Base-by-base conservation (phyloP, 805 yeast species). In the Priceomyces castillae region DNA sequence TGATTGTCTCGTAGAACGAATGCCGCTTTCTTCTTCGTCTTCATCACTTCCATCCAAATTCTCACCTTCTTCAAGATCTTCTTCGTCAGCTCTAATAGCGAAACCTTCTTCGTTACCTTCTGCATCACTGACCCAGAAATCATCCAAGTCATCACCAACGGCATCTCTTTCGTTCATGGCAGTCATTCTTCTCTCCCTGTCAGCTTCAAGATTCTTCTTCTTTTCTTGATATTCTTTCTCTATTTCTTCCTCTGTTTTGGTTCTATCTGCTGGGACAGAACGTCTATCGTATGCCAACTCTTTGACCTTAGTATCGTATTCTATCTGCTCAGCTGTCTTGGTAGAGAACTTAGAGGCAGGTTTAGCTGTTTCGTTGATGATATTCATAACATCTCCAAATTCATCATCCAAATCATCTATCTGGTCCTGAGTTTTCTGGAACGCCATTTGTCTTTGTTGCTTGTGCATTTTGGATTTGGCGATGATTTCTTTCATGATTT, bases 401-500 rank as follows among this genome's bases (percentile, higher is more conserved):
- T 81, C 81, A 20, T 84, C 89, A 62, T 86, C 92, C 50, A 86
- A 71, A 49, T 81, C 86, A 54, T 71, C 70, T 41, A 86, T 81
- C 25, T 80, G 73, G 40, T 76, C 81, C 56, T 80, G 82, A 11
- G 78, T 65, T 56, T 76, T 70, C 43, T 77, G 80, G 52, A 84
- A 83, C 42, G 77, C 71, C 56, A 73, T 65, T 62, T 86, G 92
- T 61, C 94, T 79, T 61, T 85, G 86, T 28, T 82, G 82, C 56
- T 84, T 86, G 63, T 85, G 78, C 54, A 77, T 82, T 56, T 86
- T 86, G 14, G 94, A 84, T 63, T 86, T 86, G 30, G 94, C 89
- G 46, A 86, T 86, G 38, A 86, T 78, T 59, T 86, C 95, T 51
- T 83, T 78, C 95, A 86, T 86, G 30, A 86, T 92, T 62, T 86